Evolutionary conservation across 2,329 filamentous ascomycete genomes (phyloP), one percentile per base, ranked within the genome.

Genomic region (Aspergillus ochraceus): DNA sequence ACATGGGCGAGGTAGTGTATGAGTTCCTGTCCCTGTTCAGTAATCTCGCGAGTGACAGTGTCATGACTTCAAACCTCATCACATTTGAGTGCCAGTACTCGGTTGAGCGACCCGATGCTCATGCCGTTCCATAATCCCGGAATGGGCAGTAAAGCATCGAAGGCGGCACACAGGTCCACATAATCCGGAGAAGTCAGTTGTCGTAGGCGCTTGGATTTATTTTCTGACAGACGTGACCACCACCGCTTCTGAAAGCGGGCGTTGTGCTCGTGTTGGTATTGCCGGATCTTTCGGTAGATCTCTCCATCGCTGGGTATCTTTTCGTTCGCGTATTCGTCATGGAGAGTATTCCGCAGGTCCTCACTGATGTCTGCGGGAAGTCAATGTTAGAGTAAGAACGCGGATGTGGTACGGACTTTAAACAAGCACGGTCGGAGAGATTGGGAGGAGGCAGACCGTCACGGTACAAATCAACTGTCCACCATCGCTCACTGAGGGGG

Each of bases 1-100:
- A 75, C 71, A 60, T 75, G 55, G 47, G 61, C 52, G 42, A 77
- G 67, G 60, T 73, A 75, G 59, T 66, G 62, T 50, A 73, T 64
- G 54, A 74, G 62, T 64, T 74, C 64, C 68, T 77, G 60, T 58
- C 39, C 63, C 29, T 32, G 30, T 36, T 54, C 22, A 54, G 24
- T 11, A 45, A 47, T 62, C 20, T 20, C 45, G 32, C 39, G 45
- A 50, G n/a, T 52, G 46, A 52, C 39, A 14, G n/a, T 51, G 51
- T 63, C 54, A 36, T 60, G 68, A 32, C 30, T 4, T 4, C 69
- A 62, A 65, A 77, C 71, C 60, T 77, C 65, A 58, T 74, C 61
- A 59, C 65, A 74, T 57, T 68, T 68, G 14, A 71, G 55, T 1
- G 66, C 65, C 39, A 76, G 60, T 22, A 72, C 65, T 52, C 58